phyloP scores from a whole-genome alignment of 169 alveolate species.

The Perkinsus marinus region DNA sequence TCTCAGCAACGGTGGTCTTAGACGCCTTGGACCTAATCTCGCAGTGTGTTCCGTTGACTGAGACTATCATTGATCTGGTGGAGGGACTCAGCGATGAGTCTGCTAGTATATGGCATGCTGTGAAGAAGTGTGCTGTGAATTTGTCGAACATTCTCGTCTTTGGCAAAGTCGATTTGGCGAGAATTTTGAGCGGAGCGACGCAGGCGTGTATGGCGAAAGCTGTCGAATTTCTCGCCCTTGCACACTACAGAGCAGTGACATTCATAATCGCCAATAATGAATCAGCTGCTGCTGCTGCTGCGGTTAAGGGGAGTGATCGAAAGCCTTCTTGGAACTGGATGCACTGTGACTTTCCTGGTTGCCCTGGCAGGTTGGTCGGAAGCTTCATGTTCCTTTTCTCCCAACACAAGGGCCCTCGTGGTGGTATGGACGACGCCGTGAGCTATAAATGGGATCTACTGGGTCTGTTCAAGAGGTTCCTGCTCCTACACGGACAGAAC shows the following conservation, averaged over 20 bases:
- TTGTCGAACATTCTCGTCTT: not conserved
- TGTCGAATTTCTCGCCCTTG: not conserved
- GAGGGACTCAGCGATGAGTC: not conserved
- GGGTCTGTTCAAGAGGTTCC: not conserved
- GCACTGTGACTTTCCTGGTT: not conserved
- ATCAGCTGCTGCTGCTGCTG: not conserved
- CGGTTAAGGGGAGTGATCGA: not conserved
- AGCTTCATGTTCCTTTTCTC: not conserved
- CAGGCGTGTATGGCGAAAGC: not conserved
- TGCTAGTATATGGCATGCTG: not conserved
- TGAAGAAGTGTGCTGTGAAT: not conserved
- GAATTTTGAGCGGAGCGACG: not conserved
- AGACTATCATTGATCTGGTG: not conserved
- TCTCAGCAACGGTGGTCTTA: not conserved
- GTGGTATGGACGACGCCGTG: not conserved
- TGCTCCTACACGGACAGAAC: not conserved
- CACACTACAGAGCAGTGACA: not conserved
- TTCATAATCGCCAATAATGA: not conserved
- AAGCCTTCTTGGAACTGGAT: not conserved
- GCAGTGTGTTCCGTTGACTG: not conserved
- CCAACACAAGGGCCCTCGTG: not conserved
- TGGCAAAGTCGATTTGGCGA: not conserved
- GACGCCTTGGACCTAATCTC: not conserved
- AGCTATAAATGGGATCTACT: not conserved
- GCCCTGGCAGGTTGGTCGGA: not conserved